A percentile compares a stretch with the other conserved stretches of the same genome.
Conservation (phyloP, 768 basidiomycete species). For the Mycena kentingensis region DNA sequence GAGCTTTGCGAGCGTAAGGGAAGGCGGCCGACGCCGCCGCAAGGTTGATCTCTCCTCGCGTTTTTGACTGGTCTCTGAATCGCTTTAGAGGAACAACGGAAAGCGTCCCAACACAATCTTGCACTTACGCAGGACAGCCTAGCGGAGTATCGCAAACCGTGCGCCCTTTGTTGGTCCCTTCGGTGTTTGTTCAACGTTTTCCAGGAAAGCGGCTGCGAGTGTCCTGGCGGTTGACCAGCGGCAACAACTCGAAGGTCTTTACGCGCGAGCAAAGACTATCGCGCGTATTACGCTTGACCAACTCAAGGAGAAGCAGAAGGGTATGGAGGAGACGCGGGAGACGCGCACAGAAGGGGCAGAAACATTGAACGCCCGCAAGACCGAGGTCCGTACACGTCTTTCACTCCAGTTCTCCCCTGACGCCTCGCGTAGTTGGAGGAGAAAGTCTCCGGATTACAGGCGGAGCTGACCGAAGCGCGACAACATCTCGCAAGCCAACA, state of each 20-base stretch:
- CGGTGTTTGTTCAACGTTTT: background rate
- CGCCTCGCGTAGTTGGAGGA: conserved; percentile 52
- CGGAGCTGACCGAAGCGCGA: conserved; percentile 63
- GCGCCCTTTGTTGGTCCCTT: conserved; percentile 28
- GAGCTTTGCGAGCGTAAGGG: conserved; percentile 70
- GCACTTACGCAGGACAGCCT: conserved; percentile 82
- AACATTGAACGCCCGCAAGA: conserved; percentile 50
- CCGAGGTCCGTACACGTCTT: conserved; percentile 48
- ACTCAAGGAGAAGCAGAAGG: conserved; percentile 69
- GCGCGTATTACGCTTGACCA: conserved; percentile 64
- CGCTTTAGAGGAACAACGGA: conserved; percentile 68
- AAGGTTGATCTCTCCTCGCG: conserved; percentile 52
- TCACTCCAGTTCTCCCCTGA: background rate
- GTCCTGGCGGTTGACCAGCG: conserved; percentile 84
- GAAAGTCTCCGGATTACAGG: conserved; percentile 56
- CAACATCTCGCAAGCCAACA: conserved; percentile 85
- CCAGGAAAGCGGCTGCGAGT: conserved; percentile 78
- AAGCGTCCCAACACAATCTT: conserved; percentile 70
- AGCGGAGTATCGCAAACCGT: conserved; percentile 86
- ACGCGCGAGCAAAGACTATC: conserved; percentile 79
- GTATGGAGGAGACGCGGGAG: conserved; percentile 57
- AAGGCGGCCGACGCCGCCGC: conserved; percentile 74
- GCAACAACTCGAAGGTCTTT: conserved; percentile 77
- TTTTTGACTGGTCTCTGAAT: background rate
- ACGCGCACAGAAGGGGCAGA: conserved; percentile 58